phyloP scores from a whole-genome alignment of 73 alveolate species.

The Paramecium caudatum region DNA sequence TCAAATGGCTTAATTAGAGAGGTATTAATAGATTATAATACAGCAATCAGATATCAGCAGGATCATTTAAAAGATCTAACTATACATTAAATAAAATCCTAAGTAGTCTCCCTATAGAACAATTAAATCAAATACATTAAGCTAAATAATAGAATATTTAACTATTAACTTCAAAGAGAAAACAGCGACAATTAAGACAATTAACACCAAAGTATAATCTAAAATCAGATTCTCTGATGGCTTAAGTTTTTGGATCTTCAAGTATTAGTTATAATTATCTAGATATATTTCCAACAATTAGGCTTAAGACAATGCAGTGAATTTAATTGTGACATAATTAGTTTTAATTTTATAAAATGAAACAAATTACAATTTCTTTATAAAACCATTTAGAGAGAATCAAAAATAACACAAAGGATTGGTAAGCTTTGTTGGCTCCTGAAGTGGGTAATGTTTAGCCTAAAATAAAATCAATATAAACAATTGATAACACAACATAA shows the following conservation, averaged over 20 bases:
- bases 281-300: slow-evolving; percentile 15
- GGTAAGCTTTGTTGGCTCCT: no score
- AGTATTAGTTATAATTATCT: neutral
- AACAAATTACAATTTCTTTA: no score
- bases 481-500: no score
- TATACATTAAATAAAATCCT: slow-evolving; percentile 1
- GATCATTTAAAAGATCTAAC: slow-evolving; percentile 33
- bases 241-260: slow-evolving; percentile 24
- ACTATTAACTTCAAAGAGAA: neutral
- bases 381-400: no score
- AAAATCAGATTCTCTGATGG: slow-evolving; percentile 13
- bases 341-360: no score
- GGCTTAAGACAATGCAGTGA: no score
- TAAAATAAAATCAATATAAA: no score
- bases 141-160: slow-evolving; percentile 6
- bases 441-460: no score
- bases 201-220: slow-evolving; percentile 11
- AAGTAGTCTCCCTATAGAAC: neutral
- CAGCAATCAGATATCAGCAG: slow-evolving; percentile 26
- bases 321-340: no score
- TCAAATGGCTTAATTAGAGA: slow-evolving; percentile 19
- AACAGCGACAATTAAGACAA: neutral
- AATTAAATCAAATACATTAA: neutral
- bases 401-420: no score
- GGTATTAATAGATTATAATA: neutral